Evolutionary conservation across 2,329 filamentous ascomycete species (phyloP), one percentile per base, ranked within the genome.

Genomic region (Dendrostoma leiphaemia): DNA sequence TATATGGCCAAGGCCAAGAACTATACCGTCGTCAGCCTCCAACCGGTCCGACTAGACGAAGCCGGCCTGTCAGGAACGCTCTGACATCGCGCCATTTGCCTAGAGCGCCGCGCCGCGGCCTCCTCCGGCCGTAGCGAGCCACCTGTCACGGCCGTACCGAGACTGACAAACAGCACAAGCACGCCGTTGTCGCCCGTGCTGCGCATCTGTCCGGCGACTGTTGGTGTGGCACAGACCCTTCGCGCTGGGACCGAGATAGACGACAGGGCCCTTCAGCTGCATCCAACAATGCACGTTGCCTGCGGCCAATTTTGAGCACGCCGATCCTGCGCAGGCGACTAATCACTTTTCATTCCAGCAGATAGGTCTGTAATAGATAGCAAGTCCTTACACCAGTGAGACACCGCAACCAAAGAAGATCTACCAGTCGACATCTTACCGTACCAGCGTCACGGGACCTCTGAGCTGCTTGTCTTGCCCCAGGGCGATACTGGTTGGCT

Each of bases 231-330:
- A 57, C 51, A 28, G 51, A 43, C 17, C 40, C 51, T 54, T 24
- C 51, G 50, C 31, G 51, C 46, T 54, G 51, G 46, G 45, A 45
- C 13, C 47, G 34, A 51, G 47, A 54, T 51, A 44, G 47, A 46
- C 34, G 29, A 46, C 45, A 26, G 34, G 38, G 32, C 24, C 23
- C 28, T 40, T 50, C 31, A 50, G 17, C 35, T 38, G 51, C 46
- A 43, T 43, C 21, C 41, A 41, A 48, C 9, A 46, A 46, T 40
- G 51, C 23, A 50, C 47, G 23, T 38, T 37, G 47, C 32, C 38
- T 15, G 40, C 41, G 44, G 8, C n/a, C 34, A 17, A 35, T 24
- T 8, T 32, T 13, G 17, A 41, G 12, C 41, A 29, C 23, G n/a
- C 24, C 10, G 23, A 26, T 17, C 23, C 28, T 26, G n/a, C 24